These are phyloP conservation scores for Boletus rubescentipes DNA, from an alignment of 768 basidiomycete genomes.

Conservation along the genomic window DNA sequence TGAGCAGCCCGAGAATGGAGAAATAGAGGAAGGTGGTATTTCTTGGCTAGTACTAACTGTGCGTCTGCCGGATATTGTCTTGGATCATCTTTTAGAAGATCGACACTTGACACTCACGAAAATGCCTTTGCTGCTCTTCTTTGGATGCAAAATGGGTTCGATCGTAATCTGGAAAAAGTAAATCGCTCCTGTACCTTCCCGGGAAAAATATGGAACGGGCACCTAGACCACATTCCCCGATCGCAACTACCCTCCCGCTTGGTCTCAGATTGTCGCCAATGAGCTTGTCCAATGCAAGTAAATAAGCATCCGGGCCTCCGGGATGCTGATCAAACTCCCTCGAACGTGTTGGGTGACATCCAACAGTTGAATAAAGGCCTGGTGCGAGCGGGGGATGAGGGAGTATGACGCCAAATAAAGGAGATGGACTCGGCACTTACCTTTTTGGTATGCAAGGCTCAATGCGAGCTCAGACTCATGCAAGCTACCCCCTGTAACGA, in stretches of 20 bases:
- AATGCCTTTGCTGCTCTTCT: slow-evolving; percentile 60
- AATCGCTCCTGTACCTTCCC: neutral
- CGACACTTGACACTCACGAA: slow-evolving; percentile 45
- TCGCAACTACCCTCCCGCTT: slow-evolving; percentile 59
- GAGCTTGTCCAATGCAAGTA: slow-evolving; percentile 55
- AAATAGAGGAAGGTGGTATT: slow-evolving; percentile 73
- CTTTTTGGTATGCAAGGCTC: slow-evolving; percentile 54
- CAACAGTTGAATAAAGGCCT: slow-evolving; percentile 73
- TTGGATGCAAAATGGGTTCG: slow-evolving; percentile 61
- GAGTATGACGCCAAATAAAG: neutral
- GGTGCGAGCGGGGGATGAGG: neutral
- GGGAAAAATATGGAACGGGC: neutral
- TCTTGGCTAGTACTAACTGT: slow-evolving; percentile 67
- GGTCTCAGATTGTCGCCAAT: slow-evolving; percentile 50
- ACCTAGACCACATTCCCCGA: slow-evolving; percentile 85
- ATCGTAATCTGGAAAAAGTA: slow-evolving; percentile 61
- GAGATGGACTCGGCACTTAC: slow-evolving; percentile 31
- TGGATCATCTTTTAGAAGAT: neutral
- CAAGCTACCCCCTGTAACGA: slow-evolving; percentile 76
- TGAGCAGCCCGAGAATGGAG: slow-evolving; percentile 82
- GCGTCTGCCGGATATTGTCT: slow-evolving; percentile 32
- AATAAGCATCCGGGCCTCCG: slow-evolving; percentile 59
- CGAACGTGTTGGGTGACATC: slow-evolving; percentile 79
- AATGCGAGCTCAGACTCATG: slow-evolving; percentile 61
- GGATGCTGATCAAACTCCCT: slow-evolving; percentile 60